These are phyloP conservation scores for Helminthosporium solani DNA, from an alignment of 2,329 filamentous ascomycete species.

Conservation along the genomic window DNA sequence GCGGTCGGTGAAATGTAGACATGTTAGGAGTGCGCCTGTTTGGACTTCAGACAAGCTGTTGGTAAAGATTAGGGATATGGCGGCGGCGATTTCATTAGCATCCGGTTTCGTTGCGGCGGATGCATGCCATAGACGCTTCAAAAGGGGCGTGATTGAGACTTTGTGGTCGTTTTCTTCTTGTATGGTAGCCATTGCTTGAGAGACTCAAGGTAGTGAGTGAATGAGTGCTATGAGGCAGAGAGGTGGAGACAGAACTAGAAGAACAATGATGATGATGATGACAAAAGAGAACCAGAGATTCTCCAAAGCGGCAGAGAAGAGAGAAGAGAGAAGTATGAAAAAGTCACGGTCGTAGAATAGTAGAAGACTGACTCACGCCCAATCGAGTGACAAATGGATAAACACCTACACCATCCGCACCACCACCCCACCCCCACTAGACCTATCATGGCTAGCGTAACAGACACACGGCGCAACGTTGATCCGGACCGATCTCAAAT, in stretches of 20 bases:
- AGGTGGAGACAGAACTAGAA: not conserved
- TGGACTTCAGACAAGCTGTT: slow-evolving; percentile 87
- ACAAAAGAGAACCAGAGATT: too few species aligned
- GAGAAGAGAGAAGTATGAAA: too few species aligned
- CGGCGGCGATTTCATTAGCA: slow-evolving; percentile 81
- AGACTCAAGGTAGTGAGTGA: not conserved
- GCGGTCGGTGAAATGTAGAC: slow-evolving; percentile 85
- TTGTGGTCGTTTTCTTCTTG: slow-evolving; percentile 28
- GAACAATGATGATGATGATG: too few species aligned
- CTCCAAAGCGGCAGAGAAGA: too few species aligned
- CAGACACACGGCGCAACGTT: slow-evolving; percentile 22
- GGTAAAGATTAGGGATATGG: slow-evolving; percentile 88
- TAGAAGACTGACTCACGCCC: slow-evolving; percentile 26
- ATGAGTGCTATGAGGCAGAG: not conserved
- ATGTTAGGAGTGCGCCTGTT: slow-evolving; percentile 81
- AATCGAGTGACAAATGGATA: too few species aligned
- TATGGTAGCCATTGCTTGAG: slow-evolving; percentile 24
- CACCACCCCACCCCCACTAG: slow-evolving; percentile 12
- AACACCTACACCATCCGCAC: too few species aligned
- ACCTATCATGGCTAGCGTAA: slow-evolving; percentile 17
- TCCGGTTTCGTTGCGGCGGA: slow-evolving; percentile 51
- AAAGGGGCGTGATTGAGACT: slow-evolving; percentile 66
- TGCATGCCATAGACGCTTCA: slow-evolving; percentile 69
- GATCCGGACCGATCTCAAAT: slow-evolving; percentile 24
- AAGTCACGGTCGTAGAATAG: too few species aligned